Percentiles rank a stretch among this genome's conserved stretches.
Evolutionary conservation across 331 rosid genomes (phyloP).

Genomic region (Spiraea crenata): DNA sequence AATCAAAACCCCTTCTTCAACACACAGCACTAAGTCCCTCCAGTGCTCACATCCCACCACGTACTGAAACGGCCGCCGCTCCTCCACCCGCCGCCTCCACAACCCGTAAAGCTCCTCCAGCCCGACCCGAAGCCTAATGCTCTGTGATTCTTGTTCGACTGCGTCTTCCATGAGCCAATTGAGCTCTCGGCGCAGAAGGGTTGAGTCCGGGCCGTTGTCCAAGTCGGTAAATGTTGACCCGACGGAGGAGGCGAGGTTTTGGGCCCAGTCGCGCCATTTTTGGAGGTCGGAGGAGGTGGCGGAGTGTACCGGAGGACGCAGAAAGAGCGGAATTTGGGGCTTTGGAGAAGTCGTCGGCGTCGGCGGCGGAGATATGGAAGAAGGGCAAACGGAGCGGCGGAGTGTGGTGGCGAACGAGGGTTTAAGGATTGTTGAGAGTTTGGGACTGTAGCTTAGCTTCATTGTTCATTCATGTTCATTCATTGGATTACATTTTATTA

Average conservation of each 20-base stretch:
- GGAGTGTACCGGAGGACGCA: conserved; percentile 56
- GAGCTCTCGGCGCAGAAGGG: conserved; percentile 63
- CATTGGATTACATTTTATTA: too few species aligned
- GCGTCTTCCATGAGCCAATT: conserved; percentile 84
- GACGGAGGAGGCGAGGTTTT: conserved; percentile 47
- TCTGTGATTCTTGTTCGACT: conserved; percentile 28
- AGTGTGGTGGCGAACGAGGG: conserved; percentile 23
- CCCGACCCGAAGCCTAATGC: conserved; percentile 42
- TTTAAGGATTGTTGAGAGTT: conserved; percentile 27
- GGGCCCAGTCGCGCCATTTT: conserved; percentile 87
- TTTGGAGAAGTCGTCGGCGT: conserved; percentile 25
- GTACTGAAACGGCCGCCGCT: conserved; percentile 85
- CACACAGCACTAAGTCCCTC: conserved; percentile 85
- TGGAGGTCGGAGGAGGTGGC: conserved; percentile 45
- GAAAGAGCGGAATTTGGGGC: conserved; percentile 64
- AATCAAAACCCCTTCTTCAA: conserved; percentile 83
- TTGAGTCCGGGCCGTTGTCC: conserved; percentile 77
- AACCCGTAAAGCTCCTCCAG: conserved; percentile 61
- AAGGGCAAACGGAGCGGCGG: conserved; percentile 33
- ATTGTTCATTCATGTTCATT: conserved; percentile 18
- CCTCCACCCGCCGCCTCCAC: conserved; percentile 76
- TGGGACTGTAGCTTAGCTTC: conserved; percentile 43
- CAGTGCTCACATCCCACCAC: conserved; percentile 93
- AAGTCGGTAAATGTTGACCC: conserved; percentile 59
- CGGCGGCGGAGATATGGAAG: conserved; percentile 19